Base-by-base conservation (phyloP, 108 stramenopile genomes). In the Aurantiochytrium sp. region DNA sequence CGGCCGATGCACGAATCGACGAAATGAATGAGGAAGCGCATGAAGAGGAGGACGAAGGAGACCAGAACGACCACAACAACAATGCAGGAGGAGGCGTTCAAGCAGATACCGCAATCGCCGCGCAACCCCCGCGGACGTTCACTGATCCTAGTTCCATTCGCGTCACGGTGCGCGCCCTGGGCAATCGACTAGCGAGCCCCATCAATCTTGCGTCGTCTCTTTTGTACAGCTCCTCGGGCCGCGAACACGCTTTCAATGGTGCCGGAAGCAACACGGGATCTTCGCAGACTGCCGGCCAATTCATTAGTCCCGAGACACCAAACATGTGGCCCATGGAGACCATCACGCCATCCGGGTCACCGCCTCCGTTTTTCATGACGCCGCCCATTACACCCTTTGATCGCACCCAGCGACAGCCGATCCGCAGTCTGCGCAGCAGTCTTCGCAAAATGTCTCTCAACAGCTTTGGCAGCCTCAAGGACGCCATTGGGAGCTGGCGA, bases 341-440 rank as follows among this genome's bases (percentile, higher is more conserved):
- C 10, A 3, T 69, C 35, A 69, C 64, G 0, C 64, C 64, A 10
- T 69, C 64, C 25, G 64, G 64, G 25, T 69, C 64, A 4, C 25
- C 64, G 35, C 64, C 76, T 1, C 51, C 76, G 3, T 83, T 53
- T 35, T 83, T 53, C 76, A 83, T 83, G 51, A 83, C 76, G n/a
- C 76, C 76, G 51, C 76, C 76, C 45, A 83, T 83, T 4, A 83
- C 76, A 6, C 76, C 76, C 49, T 83, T 83, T 53, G 76, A 53
- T 53, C 19, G 51, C n/a, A 53, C 51, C 43, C 76, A 53, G 25
- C 49, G 76, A 43, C 76, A 43, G 45, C 76, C 45, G 12, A 16
- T 83, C 43, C 45, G 28, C 19, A 53, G 51, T 1, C 51, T 83
- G 19, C 45, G 76, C 49, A 53, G 12, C 18, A 83, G 23, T 53